A percentile compares a stretch with the other conserved stretches of the same genome.
Conservation (phyloP, 495 filamentous ascomycete genomes). For the Poronia punctata region DNA sequence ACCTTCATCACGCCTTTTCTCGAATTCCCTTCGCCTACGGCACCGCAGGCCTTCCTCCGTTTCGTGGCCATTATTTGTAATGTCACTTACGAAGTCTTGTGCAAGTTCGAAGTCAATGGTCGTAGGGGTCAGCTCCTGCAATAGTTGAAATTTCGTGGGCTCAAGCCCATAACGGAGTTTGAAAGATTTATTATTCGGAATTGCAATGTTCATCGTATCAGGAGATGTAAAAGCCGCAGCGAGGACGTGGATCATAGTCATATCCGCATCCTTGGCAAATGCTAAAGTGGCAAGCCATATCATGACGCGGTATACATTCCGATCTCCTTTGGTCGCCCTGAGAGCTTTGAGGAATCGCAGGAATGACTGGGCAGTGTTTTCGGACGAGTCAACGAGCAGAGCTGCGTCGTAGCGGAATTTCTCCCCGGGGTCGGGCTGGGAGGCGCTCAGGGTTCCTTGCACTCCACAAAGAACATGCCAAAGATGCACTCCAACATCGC, state of each 20-base stretch:
- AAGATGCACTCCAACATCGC: neutral
- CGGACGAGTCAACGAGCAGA: neutral
- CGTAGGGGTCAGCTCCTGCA: neutral
- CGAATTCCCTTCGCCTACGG: neutral
- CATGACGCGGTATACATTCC: conserved; percentile 35
- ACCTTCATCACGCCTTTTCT: neutral
- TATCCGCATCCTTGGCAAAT: conserved; percentile 18
- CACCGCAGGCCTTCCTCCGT: neutral
- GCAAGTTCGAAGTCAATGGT: neutral
- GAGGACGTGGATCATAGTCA: conserved; percentile 29
- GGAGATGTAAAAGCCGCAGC: conserved; percentile 26
- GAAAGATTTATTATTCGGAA: neutral
- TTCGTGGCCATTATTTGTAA: neutral
- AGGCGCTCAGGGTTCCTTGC: neutral
- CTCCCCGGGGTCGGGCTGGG: neutral
- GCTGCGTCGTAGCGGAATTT: conserved; percentile 11
- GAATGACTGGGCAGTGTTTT: conserved; percentile 26
- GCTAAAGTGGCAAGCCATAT: conserved; percentile 34
- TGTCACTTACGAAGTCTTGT: neutral
- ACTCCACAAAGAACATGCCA: neutral
- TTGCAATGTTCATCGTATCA: conserved; percentile 10
- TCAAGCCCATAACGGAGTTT: neutral
- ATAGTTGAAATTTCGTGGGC: neutral
- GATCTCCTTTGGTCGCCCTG: neutral
- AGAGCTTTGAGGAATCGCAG: conserved; percentile 28